Evolutionary conservation across 345 rosid genomes (phyloP).

Genomic region (Microcos paniculata): DNA sequence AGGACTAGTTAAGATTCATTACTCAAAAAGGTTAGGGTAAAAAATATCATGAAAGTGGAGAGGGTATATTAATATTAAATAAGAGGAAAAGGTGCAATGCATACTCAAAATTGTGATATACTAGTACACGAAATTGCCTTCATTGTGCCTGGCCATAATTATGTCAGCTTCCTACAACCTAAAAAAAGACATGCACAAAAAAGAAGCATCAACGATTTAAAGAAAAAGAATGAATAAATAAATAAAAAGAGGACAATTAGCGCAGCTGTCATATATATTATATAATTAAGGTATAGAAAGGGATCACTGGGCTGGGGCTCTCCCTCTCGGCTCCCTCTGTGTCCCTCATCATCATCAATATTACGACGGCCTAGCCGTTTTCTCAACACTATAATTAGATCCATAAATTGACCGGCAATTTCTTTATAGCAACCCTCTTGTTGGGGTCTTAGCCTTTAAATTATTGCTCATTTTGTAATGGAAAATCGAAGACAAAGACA

Average conservation of each 20-base stretch:
- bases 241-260: neutral
- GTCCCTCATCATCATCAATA: conserved; percentile 1
- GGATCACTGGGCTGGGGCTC: neutral
- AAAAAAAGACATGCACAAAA: conserved; percentile 14
- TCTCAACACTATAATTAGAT: neutral
- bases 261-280: conserved; percentile 7
- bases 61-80: neutral
- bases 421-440: neutral
- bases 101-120: neutral
- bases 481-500: too few relatives aligned
- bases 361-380: neutral
- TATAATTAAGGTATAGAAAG: neutral
- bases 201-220: conserved; percentile 5
- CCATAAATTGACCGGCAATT: neutral
- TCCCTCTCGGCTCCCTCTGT: neutral
- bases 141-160: conserved; percentile 35
- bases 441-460: neutral
- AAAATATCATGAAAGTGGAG: neutral
- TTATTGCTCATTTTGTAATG: neutral
- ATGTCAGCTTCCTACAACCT: conserved; percentile 24
- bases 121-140: conserved; percentile 2
- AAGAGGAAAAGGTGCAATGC: neutral
- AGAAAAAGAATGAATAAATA: neutral
- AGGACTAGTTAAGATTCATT: neutral
- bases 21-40: neutral